Evolutionary conservation across 2,329 filamentous ascomycete species (phyloP).

Genomic region (Colletotrichum sp.): DNA sequence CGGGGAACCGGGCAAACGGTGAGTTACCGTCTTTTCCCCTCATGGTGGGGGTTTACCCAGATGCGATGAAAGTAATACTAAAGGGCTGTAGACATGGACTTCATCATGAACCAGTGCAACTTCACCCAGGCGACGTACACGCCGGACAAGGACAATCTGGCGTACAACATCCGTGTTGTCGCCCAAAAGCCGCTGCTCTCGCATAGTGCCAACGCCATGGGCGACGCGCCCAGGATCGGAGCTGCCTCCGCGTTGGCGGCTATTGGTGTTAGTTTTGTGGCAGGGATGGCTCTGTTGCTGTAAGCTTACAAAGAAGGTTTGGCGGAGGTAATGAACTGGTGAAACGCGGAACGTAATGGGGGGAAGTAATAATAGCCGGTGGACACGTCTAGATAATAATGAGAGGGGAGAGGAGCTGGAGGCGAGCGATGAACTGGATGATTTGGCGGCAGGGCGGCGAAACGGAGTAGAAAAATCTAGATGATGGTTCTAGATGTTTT

Average conservation of each 20-base stretch:
- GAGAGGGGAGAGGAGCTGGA: background rate
- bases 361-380: background rate
- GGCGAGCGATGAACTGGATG: background rate
- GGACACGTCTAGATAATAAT: background rate
- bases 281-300: conserved; percentile 2
- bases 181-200: conserved; percentile 30
- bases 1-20: conserved; percentile 35
- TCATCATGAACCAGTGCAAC: conserved; percentile 39
- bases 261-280: background rate
- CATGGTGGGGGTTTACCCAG: too few relatives aligned
- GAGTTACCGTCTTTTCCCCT: conserved; percentile 16
- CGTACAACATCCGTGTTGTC: conserved; percentile 36
- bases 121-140: conserved; percentile 35
- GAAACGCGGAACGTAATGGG: background rate
- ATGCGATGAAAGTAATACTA: background rate
- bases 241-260: background rate
- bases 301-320: background rate
- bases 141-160: conserved; percentile 32
- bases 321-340: background rate
- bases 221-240: background rate
- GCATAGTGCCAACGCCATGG: background rate
- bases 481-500: background rate
- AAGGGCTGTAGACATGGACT: conserved; percentile 33
- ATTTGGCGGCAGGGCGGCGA: background rate
- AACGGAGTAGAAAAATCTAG: background rate